Conservation (phyloP, 192 early-diverging fungal genomes). For the Dissophora globulifera region DNA sequence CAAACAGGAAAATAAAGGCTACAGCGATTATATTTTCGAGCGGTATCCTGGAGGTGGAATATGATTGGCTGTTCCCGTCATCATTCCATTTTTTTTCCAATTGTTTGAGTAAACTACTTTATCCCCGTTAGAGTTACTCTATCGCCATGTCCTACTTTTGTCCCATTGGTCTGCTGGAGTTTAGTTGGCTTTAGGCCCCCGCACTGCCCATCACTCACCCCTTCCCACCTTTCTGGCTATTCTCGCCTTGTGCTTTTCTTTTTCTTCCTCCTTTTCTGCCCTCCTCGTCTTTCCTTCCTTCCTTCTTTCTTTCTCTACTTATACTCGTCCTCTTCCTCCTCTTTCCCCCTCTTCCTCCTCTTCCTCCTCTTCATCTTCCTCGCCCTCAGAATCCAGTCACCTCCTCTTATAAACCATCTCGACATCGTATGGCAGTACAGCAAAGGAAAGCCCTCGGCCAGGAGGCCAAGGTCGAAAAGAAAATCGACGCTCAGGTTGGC, state of each 20-base stretch:
- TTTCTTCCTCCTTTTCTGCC: neutral
- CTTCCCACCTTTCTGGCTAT: neutral
- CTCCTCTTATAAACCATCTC: too few relatives aligned
- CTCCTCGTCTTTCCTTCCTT: neutral
- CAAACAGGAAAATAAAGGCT: too few relatives aligned
- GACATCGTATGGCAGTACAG: slow-evolving; percentile 53
- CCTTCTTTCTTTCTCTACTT: neutral
- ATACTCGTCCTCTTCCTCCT: neutral
- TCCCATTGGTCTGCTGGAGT: neutral
- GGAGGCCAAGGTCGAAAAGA: slow-evolving; percentile 25
- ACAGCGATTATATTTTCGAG: too few relatives aligned
- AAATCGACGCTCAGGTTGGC: slow-evolving; percentile 65
- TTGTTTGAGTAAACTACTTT: neutral
- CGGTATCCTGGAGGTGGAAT: too few relatives aligned
- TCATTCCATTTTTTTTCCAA: too few relatives aligned
- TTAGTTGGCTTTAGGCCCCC: neutral
- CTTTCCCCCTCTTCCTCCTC: neutral
- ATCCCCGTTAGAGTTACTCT: neutral
- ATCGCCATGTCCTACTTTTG: neutral
- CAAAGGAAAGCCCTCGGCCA: slow-evolving; percentile 35
- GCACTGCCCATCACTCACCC: too few relatives aligned
- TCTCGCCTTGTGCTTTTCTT: neutral
- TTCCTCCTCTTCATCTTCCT: neutral
- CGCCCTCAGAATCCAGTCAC: neutral
- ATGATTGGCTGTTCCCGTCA: too few relatives aligned